Evolutionary conservation across 192 early-diverging fungal species (phyloP).

Genomic region (Rhizophagus sp.): DNA sequence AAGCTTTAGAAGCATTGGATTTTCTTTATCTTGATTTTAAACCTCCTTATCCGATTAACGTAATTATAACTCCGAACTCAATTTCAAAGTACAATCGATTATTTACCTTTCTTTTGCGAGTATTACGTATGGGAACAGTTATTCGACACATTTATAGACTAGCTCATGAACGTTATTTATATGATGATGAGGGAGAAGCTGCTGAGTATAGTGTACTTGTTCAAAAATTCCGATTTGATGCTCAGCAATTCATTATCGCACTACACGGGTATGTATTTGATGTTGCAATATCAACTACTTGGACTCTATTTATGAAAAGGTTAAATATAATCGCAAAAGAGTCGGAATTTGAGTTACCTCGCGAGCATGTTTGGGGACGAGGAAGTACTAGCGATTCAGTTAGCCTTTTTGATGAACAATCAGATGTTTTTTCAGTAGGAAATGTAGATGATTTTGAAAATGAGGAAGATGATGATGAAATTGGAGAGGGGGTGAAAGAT

Average conservation of each 20-base stretch:
- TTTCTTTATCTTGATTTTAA: conserved; percentile 52
- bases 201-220: conserved; percentile 31
- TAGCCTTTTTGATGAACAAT: not conserved
- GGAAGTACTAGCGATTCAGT: not conserved
- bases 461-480: conserved; percentile 16
- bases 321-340: conserved; percentile 34
- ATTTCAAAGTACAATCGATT: conserved; percentile 50
- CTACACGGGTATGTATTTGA: conserved; percentile 48
- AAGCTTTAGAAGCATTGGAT: conserved; percentile 51
- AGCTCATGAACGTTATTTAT: conserved; percentile 34
- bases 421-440: not conserved
- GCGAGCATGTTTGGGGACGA: not conserved
- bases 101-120: conserved; percentile 50
- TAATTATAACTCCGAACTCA: conserved; percentile 41
- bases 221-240: conserved; percentile 48
- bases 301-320: conserved; percentile 46
- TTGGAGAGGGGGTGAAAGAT: conserved; percentile 35
- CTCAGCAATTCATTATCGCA: conserved; percentile 49
- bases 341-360: conserved; percentile 22
- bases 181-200: not conserved
- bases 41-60: conserved; percentile 45
- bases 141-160: conserved; percentile 40
- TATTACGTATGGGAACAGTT: conserved; percentile 38
- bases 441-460: conserved; percentile 4
- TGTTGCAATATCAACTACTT: conserved; percentile 44